These are phyloP conservation scores for Cercospora sesami DNA, from an alignment of 2,329 filamentous ascomycete genomes.

Conservation along the genomic window DNA sequence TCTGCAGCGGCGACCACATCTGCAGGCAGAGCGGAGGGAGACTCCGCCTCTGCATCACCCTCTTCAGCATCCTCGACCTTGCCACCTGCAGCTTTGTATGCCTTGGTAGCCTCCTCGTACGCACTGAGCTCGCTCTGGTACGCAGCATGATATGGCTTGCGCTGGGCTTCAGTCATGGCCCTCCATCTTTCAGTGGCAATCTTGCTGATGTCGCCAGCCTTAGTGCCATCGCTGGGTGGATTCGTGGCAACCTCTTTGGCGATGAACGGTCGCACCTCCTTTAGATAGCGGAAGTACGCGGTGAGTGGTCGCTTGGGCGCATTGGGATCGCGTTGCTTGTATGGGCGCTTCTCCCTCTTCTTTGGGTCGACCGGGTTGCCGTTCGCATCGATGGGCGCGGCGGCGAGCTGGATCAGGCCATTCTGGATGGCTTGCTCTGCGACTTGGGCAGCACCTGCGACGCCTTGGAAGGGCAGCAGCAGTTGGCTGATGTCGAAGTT, in stretches of 20 bases:
- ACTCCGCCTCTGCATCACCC: slow-evolving; percentile 29
- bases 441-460: slow-evolving; percentile 30
- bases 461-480: slow-evolving; percentile 32
- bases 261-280: slow-evolving; percentile 80
- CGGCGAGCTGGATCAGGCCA: slow-evolving; percentile 15
- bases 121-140: slow-evolving; percentile 59
- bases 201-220: slow-evolving; percentile 82
- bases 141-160: slow-evolving; percentile 63
- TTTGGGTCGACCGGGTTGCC: slow-evolving; percentile 26
- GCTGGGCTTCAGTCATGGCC: slow-evolving; percentile 71
- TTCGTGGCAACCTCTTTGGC: slow-evolving; percentile 61
- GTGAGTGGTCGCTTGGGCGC: slow-evolving; percentile 92
- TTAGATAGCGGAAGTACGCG: slow-evolving; percentile 93
- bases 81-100: slow-evolving; percentile 56
- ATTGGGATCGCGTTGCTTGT: slow-evolving; percentile 73
- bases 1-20: slow-evolving; percentile 29
- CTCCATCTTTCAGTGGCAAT: slow-evolving; percentile 87
- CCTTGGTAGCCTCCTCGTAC: slow-evolving; percentile 57
- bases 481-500: slow-evolving; percentile 38
- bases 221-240: slow-evolving; percentile 60
- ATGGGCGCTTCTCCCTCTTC: slow-evolving; percentile 38
- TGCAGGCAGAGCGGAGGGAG: slow-evolving; percentile 14
- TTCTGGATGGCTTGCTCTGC: slow-evolving; percentile 26
- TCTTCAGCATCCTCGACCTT: slow-evolving; percentile 30
- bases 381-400: slow-evolving; percentile 10